phyloP scores from a whole-genome alignment of 2,329 filamentous ascomycete genomes.

The Rasamsonia emersonii region DNA sequence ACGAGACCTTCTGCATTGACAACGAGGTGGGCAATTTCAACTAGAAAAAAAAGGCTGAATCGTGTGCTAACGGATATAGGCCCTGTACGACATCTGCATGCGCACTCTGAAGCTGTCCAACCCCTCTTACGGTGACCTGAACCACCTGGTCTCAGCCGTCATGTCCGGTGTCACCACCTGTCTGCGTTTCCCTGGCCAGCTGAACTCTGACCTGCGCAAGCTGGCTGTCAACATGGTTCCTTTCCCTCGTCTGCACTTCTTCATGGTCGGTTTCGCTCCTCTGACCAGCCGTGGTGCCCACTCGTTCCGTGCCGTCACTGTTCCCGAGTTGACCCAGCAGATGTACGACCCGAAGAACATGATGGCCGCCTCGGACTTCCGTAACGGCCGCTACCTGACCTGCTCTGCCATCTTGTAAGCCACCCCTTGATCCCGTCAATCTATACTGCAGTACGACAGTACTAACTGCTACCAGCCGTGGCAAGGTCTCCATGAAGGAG shows the following conservation, averaged over 20 bases:
- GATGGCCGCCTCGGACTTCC: slow-evolving; percentile 99
- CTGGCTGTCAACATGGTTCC: slow-evolving; percentile 99
- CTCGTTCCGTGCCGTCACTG: slow-evolving; percentile 95
- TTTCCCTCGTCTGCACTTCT: slow-evolving; percentile 99
- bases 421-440: slow-evolving; percentile 6
- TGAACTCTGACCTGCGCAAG: slow-evolving; percentile 99
- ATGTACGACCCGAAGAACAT: slow-evolving; percentile 99
- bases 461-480: slow-evolving; percentile 57
- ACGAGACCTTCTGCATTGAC: slow-evolving; percentile 99
- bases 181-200: slow-evolving; percentile 97
- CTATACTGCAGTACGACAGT: too few species aligned
- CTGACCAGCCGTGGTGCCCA: slow-evolving; percentile 86
- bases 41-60: not conserved
- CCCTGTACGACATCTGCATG: slow-evolving; percentile 99
- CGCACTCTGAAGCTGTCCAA: slow-evolving; percentile 97
- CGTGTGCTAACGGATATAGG: slow-evolving; percentile 36
- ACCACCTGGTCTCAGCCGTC: slow-evolving; percentile 98
- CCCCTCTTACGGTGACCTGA: slow-evolving; percentile 97
- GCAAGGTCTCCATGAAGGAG: slow-evolving; percentile 99
- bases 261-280: slow-evolving; percentile 99
- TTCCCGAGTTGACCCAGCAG: slow-evolving; percentile 98
- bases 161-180: slow-evolving; percentile 99
- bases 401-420: slow-evolving; percentile 94
- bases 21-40: slow-evolving; percentile 60
- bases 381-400: slow-evolving; percentile 98